A percentile compares a stretch with the other conserved stretches of the same genome.
Evolutionary conservation across 805 yeast species (phyloP).

Genomic region (Wickerhamiella sergipiensis): DNA sequence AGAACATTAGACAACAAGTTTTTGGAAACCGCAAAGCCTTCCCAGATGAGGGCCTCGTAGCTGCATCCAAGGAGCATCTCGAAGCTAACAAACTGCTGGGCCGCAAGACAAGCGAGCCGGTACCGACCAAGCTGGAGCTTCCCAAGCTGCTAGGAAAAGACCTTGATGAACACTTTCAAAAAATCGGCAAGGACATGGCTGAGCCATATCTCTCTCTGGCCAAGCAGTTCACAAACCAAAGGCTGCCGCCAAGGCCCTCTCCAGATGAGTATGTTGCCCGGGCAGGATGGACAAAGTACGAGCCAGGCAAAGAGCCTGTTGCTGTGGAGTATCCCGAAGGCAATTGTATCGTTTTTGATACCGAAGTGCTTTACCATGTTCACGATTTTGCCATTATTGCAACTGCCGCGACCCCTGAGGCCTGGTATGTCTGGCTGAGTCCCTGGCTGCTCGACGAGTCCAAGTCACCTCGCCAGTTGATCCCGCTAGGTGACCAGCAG

Average conservation of each 20-base stretch:
- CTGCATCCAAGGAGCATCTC: conserved; percentile 12
- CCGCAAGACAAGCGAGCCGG: conserved; percentile 13
- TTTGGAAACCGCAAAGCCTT: conserved; percentile 4
- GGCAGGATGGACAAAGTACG: conserved; percentile 78
- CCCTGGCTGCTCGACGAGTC: conserved; percentile 58
- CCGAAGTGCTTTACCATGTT: conserved; percentile 68
- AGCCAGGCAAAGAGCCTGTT: conserved; percentile 30
- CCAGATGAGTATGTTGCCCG: conserved; percentile 15
- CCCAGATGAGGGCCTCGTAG: not conserved
- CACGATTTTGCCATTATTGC: conserved; percentile 71
- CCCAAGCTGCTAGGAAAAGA: conserved; percentile 64
- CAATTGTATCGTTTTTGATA: conserved; percentile 68
- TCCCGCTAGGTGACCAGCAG: conserved; percentile 54
- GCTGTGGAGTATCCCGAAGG: conserved; percentile 59
- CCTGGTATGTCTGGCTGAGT: conserved; percentile 94
- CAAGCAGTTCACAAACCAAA: conserved; percentile 28
- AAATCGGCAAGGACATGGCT: conserved; percentile 41
- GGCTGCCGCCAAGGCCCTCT: not conserved
- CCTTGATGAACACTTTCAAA: conserved; percentile 75
- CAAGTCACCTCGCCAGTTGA: conserved; percentile 38
- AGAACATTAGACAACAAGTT: conserved; percentile 9
- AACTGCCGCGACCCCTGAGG: conserved; percentile 56
- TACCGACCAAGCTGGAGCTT: conserved; percentile 23
- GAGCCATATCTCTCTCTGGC: conserved; percentile 48
- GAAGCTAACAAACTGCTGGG: conserved; percentile 7